phyloP scores from a whole-genome alignment of 495 filamentous ascomycete species.

The Podospora fimiseda region DNA sequence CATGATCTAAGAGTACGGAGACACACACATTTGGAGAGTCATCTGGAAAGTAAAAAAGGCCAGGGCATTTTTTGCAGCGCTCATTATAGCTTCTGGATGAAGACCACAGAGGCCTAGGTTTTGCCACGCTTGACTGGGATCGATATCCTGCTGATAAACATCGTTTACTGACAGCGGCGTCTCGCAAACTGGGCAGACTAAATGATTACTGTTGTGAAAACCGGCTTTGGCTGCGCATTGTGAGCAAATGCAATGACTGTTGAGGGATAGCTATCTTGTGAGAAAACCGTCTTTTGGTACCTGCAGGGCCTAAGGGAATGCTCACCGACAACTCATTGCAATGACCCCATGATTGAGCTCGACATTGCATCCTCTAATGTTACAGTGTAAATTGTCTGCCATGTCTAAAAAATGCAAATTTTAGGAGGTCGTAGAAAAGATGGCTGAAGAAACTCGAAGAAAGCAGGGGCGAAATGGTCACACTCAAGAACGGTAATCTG shows the following conservation, averaged over 20 bases:
- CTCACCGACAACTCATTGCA: conserved; percentile 85
- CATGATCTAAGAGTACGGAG: background rate
- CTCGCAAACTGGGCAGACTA: conserved; percentile 77
- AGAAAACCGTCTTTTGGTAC: too few relatives aligned
- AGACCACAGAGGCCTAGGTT: conserved; percentile 82
- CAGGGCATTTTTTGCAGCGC: conserved; percentile 77
- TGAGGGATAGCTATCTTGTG: background rate
- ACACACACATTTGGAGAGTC: conserved; percentile 74
- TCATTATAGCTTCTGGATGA: conserved; percentile 78
- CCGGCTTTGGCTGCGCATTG: conserved; percentile 65
- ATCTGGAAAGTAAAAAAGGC: conserved; percentile 91
- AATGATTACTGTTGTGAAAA: conserved; percentile 51
- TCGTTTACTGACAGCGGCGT: conserved; percentile 63
- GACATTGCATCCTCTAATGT: conserved; percentile 71
- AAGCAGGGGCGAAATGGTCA: too few relatives aligned
- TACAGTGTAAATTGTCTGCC: conserved; percentile 74
- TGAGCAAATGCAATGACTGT: conserved; percentile 81
- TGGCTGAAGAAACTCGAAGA: background rate
- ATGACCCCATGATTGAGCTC: conserved; percentile 70
- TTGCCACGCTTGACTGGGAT: conserved; percentile 90
- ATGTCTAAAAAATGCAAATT: conserved; percentile 34
- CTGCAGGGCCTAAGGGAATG: conserved; percentile 1
- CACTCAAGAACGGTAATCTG: too few relatives aligned
- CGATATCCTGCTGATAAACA: conserved; percentile 60
- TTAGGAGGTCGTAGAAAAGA: background rate